Evolutionary conservation across 1,284 basidiomycete genomes (phyloP).

Genomic region (Agroathelia rolfsii): DNA sequence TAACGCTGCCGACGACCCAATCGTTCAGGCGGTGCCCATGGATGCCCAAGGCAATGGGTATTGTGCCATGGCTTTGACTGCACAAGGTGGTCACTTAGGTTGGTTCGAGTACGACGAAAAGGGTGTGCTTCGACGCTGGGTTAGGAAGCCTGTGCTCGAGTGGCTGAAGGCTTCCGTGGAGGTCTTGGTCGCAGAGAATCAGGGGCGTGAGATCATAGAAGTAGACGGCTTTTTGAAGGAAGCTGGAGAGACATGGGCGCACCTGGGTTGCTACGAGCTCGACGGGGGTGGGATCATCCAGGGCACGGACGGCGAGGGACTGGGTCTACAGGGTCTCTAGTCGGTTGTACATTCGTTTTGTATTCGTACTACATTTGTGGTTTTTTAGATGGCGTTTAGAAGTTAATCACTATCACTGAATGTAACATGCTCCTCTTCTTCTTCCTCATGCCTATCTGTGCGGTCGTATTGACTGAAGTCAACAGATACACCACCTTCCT

Average conservation of each 20-base stretch:
- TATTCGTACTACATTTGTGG: neutral
- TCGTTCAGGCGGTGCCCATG: constrained; percentile 57
- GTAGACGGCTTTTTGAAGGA: constrained; percentile 53
- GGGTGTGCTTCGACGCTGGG: constrained; percentile 53
- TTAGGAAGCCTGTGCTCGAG: constrained; percentile 63
- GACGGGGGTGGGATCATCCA: constrained; percentile 27
- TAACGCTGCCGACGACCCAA: constrained; percentile 88
- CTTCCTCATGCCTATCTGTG: constrained; percentile 37
- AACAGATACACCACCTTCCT: constrained; percentile 79
- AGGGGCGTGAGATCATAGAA: constrained; percentile 28
- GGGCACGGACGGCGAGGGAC: constrained; percentile 26
- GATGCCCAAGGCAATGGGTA: constrained; percentile 50
- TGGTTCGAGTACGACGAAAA: constrained; percentile 70
- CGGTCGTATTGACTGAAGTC: constrained; percentile 84
- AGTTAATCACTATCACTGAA: constrained; percentile 77
- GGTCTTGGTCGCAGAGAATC: constrained; percentile 32
- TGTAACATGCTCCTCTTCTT: constrained; percentile 52
- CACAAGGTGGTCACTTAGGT: constrained; percentile 85
- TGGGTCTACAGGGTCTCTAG: constrained; percentile 33
- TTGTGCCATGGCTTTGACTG: constrained; percentile 68
- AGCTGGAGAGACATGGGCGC: constrained; percentile 27
- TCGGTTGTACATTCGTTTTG: constrained; percentile 1
- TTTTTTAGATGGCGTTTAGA: constrained; percentile 8
- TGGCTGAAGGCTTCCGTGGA: constrained; percentile 59
- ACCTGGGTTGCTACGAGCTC: constrained; percentile 32